Evolutionary conservation across 2,329 filamentous ascomycete species (phyloP).

Genomic region (Pseudocercospora cruenta): DNA sequence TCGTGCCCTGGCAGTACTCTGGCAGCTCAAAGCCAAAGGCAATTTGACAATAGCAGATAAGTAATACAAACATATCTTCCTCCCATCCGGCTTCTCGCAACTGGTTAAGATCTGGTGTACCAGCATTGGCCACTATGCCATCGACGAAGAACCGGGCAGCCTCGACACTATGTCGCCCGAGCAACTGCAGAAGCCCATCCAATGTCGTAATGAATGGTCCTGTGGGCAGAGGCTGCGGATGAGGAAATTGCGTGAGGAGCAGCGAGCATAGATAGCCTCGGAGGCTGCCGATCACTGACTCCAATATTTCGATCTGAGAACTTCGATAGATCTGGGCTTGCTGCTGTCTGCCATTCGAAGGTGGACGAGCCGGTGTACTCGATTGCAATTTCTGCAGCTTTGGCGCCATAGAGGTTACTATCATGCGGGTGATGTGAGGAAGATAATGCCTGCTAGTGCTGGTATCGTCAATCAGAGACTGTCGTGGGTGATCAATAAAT

Average conservation of each 20-base stretch:
- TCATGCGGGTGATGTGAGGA: slow-evolving; percentile 40
- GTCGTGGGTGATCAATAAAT: slow-evolving; percentile 32
- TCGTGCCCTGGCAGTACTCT: slow-evolving; percentile 24
- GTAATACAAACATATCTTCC: slow-evolving; percentile 41
- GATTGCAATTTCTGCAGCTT: slow-evolving; percentile 39
- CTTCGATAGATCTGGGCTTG: slow-evolving; percentile 49
- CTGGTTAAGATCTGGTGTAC: slow-evolving; percentile 36
- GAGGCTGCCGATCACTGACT: slow-evolving; percentile 34
- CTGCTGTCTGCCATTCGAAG: slow-evolving; percentile 44
- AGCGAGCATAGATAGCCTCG: slow-evolving; percentile 34
- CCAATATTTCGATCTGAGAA: slow-evolving; percentile 43
- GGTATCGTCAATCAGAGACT: slow-evolving; percentile 30
- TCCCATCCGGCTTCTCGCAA: slow-evolving; percentile 41
- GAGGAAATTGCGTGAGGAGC: slow-evolving; percentile 18
- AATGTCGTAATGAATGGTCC: slow-evolving; percentile 35
- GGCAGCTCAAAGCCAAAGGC: slow-evolving; percentile 25
- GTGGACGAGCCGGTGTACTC: slow-evolving; percentile 27
- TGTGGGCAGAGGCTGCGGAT: slow-evolving; percentile 4
- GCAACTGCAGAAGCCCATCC: slow-evolving; percentile 34
- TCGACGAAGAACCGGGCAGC: slow-evolving; percentile 33
- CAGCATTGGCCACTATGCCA: slow-evolving; percentile 38
- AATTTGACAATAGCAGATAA: slow-evolving; percentile 35
- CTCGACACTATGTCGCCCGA: slow-evolving; percentile 43
- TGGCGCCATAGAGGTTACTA: slow-evolving; percentile 39
- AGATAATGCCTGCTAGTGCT: slow-evolving; percentile 36